Evolutionary conservation across 106 monocot genomes (phyloP).

Genomic region (Agapanthus africanus): DNA sequence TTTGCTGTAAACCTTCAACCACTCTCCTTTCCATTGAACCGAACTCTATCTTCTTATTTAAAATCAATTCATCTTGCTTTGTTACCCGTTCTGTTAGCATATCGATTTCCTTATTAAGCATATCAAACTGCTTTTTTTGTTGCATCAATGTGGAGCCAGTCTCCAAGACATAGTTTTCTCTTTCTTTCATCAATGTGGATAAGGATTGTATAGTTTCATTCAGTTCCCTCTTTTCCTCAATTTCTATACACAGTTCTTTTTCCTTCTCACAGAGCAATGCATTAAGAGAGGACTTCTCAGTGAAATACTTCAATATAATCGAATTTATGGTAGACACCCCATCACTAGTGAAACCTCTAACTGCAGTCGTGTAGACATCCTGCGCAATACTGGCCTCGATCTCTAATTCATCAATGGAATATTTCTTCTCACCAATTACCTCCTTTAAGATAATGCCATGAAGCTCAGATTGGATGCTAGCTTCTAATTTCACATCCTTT

Average conservation of each 20-base stretch:
- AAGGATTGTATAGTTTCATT: constrained; percentile 35
- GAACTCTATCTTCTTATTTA: constrained; percentile 26
- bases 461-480: constrained; percentile 31
- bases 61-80: constrained; percentile 36
- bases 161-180: constrained; percentile 36
- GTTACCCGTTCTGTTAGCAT: constrained; percentile 38
- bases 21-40: constrained; percentile 32
- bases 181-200: constrained; percentile 30
- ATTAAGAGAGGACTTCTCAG: constrained; percentile 34
- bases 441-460: constrained; percentile 33
- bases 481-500: constrained; percentile 41
- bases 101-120: constrained; percentile 35
- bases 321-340: constrained; percentile 17
- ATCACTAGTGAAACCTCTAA: constrained; percentile 30
- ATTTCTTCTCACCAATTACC: constrained; percentile 22
- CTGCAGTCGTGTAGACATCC: constrained; percentile 26
- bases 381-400: constrained; percentile 21
- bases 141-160: too few species aligned
- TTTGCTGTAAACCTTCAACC: constrained; percentile 37
- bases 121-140: constrained; percentile 37
- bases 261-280: constrained; percentile 35
- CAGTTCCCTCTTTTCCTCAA: constrained; percentile 46
- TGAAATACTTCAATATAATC: constrained; percentile 16
- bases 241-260: constrained; percentile 18
- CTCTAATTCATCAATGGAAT: constrained; percentile 14